A percentile compares a stretch with the other conserved stretches of the same genome.
phyloP scores from a whole-genome alignment of 108 stramenopile genomes.

The Skeletonema costatum region DNA sequence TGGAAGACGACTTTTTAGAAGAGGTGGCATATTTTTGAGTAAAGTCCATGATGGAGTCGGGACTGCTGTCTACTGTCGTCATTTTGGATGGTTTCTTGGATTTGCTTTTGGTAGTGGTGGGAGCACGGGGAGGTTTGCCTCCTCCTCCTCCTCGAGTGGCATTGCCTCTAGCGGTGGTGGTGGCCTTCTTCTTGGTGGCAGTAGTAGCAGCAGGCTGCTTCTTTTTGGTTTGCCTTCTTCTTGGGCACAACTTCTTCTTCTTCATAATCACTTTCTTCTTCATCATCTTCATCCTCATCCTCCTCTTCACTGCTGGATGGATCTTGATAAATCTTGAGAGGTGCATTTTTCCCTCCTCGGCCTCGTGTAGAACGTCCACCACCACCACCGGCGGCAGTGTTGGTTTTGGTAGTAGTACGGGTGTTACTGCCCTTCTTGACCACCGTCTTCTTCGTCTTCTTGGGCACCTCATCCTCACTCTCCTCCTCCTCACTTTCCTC shows the following conservation, averaged over 20 bases:
- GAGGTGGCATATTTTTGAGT: neutral
- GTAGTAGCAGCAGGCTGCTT: too few relatives aligned
- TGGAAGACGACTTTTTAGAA: neutral
- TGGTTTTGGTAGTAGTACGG: neutral
- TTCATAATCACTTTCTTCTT: neutral
- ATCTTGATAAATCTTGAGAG: neutral
- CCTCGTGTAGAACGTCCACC: neutral
- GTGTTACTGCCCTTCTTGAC: neutral
- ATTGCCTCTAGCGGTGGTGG: too few relatives aligned
- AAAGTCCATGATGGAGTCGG: neutral
- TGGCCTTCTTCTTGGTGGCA: neutral
- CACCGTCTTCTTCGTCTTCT: neutral
- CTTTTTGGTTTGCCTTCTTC: neutral
- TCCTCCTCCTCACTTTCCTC: neutral
- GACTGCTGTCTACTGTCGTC: neutral
- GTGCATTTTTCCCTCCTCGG: neutral
- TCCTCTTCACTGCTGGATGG: neutral
- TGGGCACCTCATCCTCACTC: too few relatives aligned
- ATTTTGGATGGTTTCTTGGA: neutral
- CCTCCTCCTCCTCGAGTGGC: too few relatives aligned
- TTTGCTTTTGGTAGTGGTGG: neutral
- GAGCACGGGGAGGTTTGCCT: neutral
- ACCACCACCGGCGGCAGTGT: neutral
- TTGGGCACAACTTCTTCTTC: neutral
- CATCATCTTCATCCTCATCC: neutral